phyloP scores from a whole-genome alignment of 2,329 filamentous ascomycete genomes.

The Hypoxylon sp. region DNA sequence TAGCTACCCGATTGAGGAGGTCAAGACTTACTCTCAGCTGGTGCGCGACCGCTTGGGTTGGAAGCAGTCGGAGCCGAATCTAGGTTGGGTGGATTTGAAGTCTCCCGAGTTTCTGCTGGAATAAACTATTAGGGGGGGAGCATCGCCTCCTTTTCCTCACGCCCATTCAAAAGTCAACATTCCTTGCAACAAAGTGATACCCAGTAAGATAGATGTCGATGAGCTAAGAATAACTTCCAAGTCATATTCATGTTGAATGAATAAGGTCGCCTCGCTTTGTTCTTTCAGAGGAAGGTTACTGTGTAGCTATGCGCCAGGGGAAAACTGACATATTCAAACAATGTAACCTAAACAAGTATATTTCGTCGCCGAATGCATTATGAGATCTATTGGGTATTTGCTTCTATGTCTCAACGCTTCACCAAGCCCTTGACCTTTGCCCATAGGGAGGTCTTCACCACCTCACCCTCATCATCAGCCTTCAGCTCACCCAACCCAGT shows the following conservation, averaged over 20 bases:
- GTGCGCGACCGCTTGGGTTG: conserved; percentile 54
- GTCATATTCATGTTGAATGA: too few relatives aligned
- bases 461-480: conserved; percentile 11
- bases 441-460: not conserved
- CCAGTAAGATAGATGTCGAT: not conserved
- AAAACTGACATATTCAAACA: too few relatives aligned
- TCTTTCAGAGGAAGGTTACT: too few relatives aligned
- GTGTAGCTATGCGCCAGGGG: too few relatives aligned
- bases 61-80: conserved; percentile 55
- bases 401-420: not conserved
- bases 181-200: not conserved
- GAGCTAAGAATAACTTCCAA: not conserved
- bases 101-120: conserved; percentile 50
- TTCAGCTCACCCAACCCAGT: conserved; percentile 55
- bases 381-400: too few relatives aligned
- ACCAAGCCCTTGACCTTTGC: not conserved
- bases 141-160: not conserved
- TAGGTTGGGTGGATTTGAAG: conserved; percentile 56
- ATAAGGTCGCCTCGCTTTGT: too few relatives aligned
- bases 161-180: not conserved
- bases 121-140: not conserved
- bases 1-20: conserved; percentile 54
- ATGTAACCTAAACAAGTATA: too few relatives aligned
- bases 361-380: too few relatives aligned
- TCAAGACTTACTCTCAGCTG: conserved; percentile 53